Conservation (phyloP, 2,329 filamentous ascomycete species). For the Botrytis squamosa region DNA sequence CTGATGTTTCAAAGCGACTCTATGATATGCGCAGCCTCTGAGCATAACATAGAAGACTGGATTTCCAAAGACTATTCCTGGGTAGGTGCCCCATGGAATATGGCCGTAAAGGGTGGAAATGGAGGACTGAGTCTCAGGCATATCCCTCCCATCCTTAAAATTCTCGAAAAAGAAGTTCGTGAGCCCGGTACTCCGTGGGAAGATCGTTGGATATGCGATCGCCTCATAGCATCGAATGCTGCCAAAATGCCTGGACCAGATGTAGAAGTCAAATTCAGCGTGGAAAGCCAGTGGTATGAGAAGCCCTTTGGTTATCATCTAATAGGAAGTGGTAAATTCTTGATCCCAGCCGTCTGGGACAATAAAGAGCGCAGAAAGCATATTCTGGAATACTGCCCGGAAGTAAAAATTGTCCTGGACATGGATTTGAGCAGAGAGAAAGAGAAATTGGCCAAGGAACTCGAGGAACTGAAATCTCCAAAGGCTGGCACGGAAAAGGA, state of each 20-base stretch:
- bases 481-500: background rate
- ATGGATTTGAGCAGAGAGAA: constrained; percentile 44
- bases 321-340: constrained; percentile 46
- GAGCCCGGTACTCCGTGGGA: constrained; percentile 47
- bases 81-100: constrained; percentile 38
- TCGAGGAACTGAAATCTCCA: constrained; percentile 4
- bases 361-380: constrained; percentile 45
- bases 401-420: constrained; percentile 54
- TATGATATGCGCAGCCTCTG: constrained; percentile 55
- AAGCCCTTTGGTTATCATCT: constrained; percentile 56
- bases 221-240: constrained; percentile 41
- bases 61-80: constrained; percentile 50
- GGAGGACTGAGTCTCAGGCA: constrained; percentile 36
- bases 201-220: constrained; percentile 53
- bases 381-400: constrained; percentile 55
- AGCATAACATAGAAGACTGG: constrained; percentile 50
- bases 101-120: constrained; percentile 34
- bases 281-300: constrained; percentile 46
- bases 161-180: constrained; percentile 43
- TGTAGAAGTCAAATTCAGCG: constrained; percentile 47
- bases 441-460: constrained; percentile 5
- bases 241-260: constrained; percentile 31
- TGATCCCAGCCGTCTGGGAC: constrained; percentile 49
- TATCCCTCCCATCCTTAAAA: constrained; percentile 26
- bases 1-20: constrained; percentile 55